These are phyloP conservation scores for Paramecium sonneborni DNA, from an alignment of 73 alveolate species.

Conservation along the genomic window DNA sequence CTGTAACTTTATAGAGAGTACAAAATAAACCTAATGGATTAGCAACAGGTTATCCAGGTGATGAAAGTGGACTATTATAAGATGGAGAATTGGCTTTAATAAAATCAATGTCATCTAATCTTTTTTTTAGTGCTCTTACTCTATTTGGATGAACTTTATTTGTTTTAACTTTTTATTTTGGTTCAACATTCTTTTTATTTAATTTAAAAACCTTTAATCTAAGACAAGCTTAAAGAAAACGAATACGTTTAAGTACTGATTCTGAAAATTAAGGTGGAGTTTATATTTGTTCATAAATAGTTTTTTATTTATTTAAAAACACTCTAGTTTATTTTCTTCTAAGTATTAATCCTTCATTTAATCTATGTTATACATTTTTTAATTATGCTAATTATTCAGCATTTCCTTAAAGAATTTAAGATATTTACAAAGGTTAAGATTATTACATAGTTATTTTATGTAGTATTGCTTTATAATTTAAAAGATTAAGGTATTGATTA, in stretches of 20 bases:
- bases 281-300: not conserved
- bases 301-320: not conserved
- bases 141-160: constrained; percentile 3
- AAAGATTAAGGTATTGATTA: constrained; percentile 12
- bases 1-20: constrained; percentile 1
- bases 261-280: not conserved
- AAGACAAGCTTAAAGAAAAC: constrained; percentile 14
- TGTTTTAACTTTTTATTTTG: not conserved
- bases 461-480: constrained; percentile 13
- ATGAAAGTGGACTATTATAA: not conserved
- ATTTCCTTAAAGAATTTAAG: not conserved
- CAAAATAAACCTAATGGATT: constrained; percentile 41
- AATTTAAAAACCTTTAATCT: constrained; percentile 41
- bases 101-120: constrained; percentile 21
- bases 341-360: constrained; percentile 15
- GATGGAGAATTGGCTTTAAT: not conserved
- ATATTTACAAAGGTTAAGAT: not conserved
- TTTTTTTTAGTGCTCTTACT: constrained; percentile 6
- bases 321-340: constrained; percentile 22
- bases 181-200: constrained; percentile 16
- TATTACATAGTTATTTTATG: not conserved
- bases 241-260: not conserved
- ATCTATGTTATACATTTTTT: not conserved
- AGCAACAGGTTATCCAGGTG: not conserved
- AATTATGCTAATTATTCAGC: constrained; percentile 17